Percentiles rank a stretch among this genome's conserved stretches.
Conservation (phyloP, 495 filamentous ascomycete genomes). For the Aspergillus funiculosus region DNA sequence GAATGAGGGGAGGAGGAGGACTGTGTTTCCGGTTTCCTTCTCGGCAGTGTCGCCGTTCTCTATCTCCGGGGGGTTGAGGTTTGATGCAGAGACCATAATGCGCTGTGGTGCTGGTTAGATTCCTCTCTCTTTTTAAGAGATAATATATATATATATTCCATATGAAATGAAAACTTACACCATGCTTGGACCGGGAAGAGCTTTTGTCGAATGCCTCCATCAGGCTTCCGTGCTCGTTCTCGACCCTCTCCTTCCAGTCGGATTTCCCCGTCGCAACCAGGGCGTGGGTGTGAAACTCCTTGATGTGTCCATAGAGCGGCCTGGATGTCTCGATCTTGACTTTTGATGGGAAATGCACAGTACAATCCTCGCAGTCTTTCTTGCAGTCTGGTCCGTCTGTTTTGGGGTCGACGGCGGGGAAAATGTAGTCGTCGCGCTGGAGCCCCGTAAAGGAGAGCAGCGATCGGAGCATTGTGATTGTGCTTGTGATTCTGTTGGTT, state of each 20-base stretch:
- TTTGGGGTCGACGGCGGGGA: conserved; percentile 54
- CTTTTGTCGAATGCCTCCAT: conserved; percentile 76
- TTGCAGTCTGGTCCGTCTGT: conserved; percentile 80
- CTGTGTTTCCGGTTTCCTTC: conserved; percentile 55
- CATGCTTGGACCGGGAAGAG: conserved; percentile 57
- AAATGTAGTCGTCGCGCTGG: conserved; percentile 29
- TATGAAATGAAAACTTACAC: conserved; percentile 48
- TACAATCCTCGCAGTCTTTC: conserved; percentile 79
- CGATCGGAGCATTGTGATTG: conserved; percentile 32
- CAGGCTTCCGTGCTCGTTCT: conserved; percentile 78
- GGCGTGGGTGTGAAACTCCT: conserved; percentile 78
- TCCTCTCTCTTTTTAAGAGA: neutral
- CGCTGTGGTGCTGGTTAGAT: conserved; percentile 43
- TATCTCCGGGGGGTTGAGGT: conserved; percentile 64
- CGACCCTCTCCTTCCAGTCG: conserved; percentile 85
- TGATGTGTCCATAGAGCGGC: conserved; percentile 76
- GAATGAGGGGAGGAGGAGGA: conserved; percentile 85
- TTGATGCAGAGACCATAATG: conserved; percentile 88
- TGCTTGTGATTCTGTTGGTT: neutral
- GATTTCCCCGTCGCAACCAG: conserved; percentile 88
- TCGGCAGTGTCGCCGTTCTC: conserved; percentile 30
- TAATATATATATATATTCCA: no score
- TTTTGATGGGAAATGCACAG: conserved; percentile 64
- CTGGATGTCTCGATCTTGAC: conserved; percentile 66
- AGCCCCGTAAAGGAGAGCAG: conserved; percentile 29